Evolutionary conservation across 495 filamentous ascomycete species (phyloP), one percentile per base, ranked within the genome.

Genomic region (Chaetomidium leptoderma): DNA sequence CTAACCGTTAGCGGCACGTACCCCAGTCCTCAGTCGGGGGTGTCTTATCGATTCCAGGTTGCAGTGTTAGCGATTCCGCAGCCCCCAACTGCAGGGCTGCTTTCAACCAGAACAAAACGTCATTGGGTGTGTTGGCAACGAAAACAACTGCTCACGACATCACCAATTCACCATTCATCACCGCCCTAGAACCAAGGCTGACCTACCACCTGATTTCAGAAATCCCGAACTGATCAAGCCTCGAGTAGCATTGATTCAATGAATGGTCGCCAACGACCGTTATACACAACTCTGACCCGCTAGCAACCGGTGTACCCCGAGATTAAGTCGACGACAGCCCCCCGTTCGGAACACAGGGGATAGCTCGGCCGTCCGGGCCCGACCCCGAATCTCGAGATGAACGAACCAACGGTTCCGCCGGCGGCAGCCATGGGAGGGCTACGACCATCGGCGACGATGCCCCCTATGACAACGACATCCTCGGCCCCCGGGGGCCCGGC

Each of bases 31-130:
- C 30, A 5, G 10, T 10, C 5, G 30, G 30, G 30, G 30, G 30
- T 33, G 30, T 33, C n/a, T n/a, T n/a, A n/a, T 33, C 35, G 35
- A 16, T 14, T 37, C 10, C 35, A 9, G 35, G 11, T 37, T 2
- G 30, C 11, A 32, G 11, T 10, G 35, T 37, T 37, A 37, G 35
- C 1, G 35, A 14, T 6, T 6, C n/a, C n/a, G n/a, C n/a, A n/a
- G n/a, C n/a, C n/a, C n/a, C n/a, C n/a, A n/a, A 26, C 42, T 3
- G 21, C 21, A 4, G 16, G 13, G 49, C 44, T 42, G 44, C 32
- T 33, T 26, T 29, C 58, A 55, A 53, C 40, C 50, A 44, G 55
- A 60, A 60, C 51, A 59, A 43, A 58, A 53, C 50, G 58, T 60
- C 51, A 60, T 60, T 55, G 50, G 40, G 6, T 5, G 17, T 21